Conservation (phyloP, 202 grass and related monocot species). For the Brachypodium distachyon region DNA sequence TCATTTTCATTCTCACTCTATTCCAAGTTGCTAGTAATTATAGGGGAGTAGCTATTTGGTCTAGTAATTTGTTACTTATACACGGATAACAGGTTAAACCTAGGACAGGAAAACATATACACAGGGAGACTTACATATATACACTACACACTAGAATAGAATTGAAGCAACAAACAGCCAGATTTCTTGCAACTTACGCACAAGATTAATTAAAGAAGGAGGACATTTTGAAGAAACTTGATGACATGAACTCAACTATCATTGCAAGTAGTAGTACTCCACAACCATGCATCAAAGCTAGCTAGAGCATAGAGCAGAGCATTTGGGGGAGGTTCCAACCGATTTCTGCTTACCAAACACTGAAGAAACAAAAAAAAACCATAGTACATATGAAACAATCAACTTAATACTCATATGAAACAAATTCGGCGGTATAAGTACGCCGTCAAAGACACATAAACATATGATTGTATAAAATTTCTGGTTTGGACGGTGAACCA, state of each 20-base stretch:
- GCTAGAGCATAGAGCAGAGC: too few species aligned
- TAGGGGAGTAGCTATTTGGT: too few species aligned
- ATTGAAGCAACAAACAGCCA: neutral
- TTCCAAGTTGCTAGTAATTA: neutral
- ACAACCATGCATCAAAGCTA: too few species aligned
- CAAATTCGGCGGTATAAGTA: neutral
- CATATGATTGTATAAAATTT: too few species aligned
- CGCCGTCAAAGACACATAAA: neutral
- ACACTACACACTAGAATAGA: too few species aligned
- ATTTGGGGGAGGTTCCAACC: slow-evolving; percentile 6
- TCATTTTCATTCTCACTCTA: neutral
- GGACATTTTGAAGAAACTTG: neutral
- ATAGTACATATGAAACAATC: neutral
- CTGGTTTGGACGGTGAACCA: too few species aligned
- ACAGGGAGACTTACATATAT: too few species aligned
- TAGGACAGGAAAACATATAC: too few species aligned
- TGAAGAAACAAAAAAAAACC: neutral
- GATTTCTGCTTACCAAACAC: neutral
- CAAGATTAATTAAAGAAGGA: neutral
- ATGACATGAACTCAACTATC: neutral
- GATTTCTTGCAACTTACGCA: slow-evolving; percentile 2
- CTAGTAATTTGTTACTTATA: too few species aligned
- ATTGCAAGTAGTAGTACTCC: neutral
- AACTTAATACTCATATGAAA: neutral
- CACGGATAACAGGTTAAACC: too few species aligned